A percentile compares a stretch with the other conserved stretches of the same genome.
These are phyloP conservation scores for Pulveroboletus sp. DNA, from an alignment of 768 basidiomycete genomes.

Conservation along the genomic window DNA sequence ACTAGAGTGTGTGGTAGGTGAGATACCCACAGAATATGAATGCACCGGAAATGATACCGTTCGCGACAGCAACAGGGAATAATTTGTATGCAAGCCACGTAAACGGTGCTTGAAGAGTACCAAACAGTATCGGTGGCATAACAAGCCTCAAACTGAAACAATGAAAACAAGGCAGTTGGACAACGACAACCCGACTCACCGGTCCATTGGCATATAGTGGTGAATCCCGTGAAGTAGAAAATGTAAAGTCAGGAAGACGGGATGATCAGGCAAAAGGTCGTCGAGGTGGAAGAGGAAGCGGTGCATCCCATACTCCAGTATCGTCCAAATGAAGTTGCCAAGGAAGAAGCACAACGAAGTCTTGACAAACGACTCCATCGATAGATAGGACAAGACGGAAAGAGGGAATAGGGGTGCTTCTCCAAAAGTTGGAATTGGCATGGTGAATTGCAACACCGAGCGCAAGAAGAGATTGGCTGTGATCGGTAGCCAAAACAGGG, in stretches of 20 bases:
- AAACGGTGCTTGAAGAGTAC: conserved; percentile 74
- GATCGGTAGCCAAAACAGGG: conserved; percentile 89
- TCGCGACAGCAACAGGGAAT: conserved; percentile 82
- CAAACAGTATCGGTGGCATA: conserved; percentile 91
- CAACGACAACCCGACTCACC: conserved; percentile 39
- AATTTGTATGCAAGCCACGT: conserved; percentile 76
- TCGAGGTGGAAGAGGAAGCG: conserved; percentile 98
- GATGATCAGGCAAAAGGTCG: conserved; percentile 75
- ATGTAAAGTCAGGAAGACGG: conserved; percentile 76
- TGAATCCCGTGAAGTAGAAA: conserved; percentile 95
- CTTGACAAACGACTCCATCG: conserved; percentile 48
- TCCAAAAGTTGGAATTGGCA: conserved; percentile 61
- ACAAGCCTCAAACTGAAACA: conserved; percentile 74
- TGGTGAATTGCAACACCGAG: conserved; percentile 77
- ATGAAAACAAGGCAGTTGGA: conserved; percentile 1
- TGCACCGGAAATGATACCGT: conserved; percentile 84
- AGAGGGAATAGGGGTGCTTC: conserved; percentile 53
- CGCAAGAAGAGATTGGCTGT: conserved; percentile 72
- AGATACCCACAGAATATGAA: conserved; percentile 62
- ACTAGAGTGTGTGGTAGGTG: neutral
- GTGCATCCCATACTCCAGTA: conserved; percentile 89
- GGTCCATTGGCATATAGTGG: conserved; percentile 96
- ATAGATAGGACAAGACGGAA: conserved; percentile 41
- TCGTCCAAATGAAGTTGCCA: conserved; percentile 90
- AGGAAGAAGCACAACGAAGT: conserved; percentile 66